Conservation (phyloP, 495 filamentous ascomycete genomes). For the Staphylotrichum longicolle region DNA sequence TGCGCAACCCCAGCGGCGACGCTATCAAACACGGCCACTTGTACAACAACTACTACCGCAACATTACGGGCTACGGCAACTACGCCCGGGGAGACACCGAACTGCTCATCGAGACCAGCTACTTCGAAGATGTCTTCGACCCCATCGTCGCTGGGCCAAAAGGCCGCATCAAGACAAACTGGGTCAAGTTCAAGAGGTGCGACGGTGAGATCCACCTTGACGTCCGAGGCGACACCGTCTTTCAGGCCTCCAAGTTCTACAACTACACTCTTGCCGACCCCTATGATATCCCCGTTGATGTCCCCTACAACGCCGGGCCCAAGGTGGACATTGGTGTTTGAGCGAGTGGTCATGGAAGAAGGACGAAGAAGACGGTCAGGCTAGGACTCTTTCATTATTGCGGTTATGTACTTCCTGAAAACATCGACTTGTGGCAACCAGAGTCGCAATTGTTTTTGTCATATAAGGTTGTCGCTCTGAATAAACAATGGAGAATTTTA, state of each 20-base stretch:
- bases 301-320: slow-evolving; percentile 1
- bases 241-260: background rate
- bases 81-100: background rate
- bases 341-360: too few species aligned
- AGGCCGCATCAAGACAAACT: slow-evolving; percentile 5
- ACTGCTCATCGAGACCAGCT: slow-evolving; percentile 2
- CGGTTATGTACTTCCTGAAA: too few species aligned
- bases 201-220: slow-evolving; percentile 1
- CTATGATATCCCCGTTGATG: slow-evolving; percentile 4
- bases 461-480: too few species aligned
- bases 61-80: slow-evolving; percentile 3
- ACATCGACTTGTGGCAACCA: too few species aligned
- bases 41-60: slow-evolving; percentile 8
- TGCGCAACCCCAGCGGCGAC: slow-evolving; percentile 3
- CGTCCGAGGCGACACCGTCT: background rate
- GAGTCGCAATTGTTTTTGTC: too few species aligned
- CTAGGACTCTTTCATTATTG: too few species aligned
- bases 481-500: too few species aligned
- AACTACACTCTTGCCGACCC: slow-evolving; percentile 2
- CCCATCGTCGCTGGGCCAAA: background rate
- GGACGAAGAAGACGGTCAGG: too few species aligned
- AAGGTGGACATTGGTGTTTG: background rate
- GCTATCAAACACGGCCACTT: background rate
- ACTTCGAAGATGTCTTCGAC: slow-evolving; percentile 1
- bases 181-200: slow-evolving; percentile 3